Evolutionary conservation across 2,329 filamentous ascomycete genomes (phyloP).

Genomic region (Coniochaeta prunicola): DNA sequence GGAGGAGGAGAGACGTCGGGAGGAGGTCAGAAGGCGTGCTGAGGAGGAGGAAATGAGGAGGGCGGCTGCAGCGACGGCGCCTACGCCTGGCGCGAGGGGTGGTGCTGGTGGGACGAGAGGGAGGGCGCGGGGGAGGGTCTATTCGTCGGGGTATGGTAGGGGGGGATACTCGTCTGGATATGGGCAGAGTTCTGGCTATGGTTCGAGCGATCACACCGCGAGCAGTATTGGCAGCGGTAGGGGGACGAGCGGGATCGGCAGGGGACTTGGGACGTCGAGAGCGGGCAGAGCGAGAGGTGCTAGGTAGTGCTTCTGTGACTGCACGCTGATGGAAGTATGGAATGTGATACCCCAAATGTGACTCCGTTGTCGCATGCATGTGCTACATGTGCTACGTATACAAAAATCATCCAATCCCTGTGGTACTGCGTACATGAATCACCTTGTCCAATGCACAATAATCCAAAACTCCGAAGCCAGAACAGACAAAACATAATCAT

Average conservation of each 20-base stretch:
- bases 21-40: slow-evolving; percentile 57
- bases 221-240: slow-evolving; percentile 34
- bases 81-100: slow-evolving; percentile 10
- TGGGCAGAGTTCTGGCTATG: slow-evolving; percentile 16
- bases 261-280: slow-evolving; percentile 32
- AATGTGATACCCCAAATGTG: slow-evolving; percentile 1
- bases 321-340: neutral
- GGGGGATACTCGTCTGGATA: slow-evolving; percentile 19
- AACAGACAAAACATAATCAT: neutral
- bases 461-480: neutral
- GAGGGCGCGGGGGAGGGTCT: slow-evolving; percentile 10
- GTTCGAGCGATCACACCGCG: neutral
- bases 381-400: neutral
- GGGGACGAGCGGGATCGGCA: neutral
- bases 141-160: slow-evolving; percentile 7
- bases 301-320: neutral
- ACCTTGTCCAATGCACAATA: neutral
- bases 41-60: slow-evolving; percentile 52
- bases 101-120: slow-evolving; percentile 7
- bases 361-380: neutral
- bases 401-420: neutral
- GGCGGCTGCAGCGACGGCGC: slow-evolving; percentile 15
- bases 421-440: neutral
- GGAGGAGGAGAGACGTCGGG: slow-evolving; percentile 72
- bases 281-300: slow-evolving; percentile 43